Evolutionary conservation across 2,329 filamentous ascomycete genomes (phyloP).

Genomic region (Gyromitra esculenta): DNA sequence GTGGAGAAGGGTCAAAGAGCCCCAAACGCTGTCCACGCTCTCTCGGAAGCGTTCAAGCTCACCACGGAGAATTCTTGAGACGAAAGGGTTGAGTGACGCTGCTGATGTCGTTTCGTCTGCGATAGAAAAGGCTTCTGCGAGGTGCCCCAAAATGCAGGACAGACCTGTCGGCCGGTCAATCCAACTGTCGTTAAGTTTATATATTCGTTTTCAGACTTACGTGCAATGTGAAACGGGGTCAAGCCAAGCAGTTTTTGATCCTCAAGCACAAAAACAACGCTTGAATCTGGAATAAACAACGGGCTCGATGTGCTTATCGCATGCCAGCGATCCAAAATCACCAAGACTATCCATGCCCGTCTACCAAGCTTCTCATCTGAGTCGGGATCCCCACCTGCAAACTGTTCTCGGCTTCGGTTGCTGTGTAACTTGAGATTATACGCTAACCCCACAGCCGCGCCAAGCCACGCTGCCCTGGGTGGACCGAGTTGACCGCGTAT

Average conservation of each 20-base stretch:
- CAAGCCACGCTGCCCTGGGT: constrained; percentile 69
- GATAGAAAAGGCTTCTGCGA: constrained; percentile 63
- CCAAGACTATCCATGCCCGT: constrained; percentile 76
- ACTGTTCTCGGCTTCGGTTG: constrained; percentile 60
- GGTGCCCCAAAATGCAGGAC: constrained; percentile 64
- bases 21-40: constrained; percentile 67
- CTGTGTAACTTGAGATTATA: constrained; percentile 72
- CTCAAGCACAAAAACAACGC: constrained; percentile 69
- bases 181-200: constrained; percentile 45
- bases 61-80: constrained; percentile 67
- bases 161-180: constrained; percentile 52
- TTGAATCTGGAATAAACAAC: constrained; percentile 71
- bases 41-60: constrained; percentile 74
- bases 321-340: constrained; percentile 78
- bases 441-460: constrained; percentile 72
- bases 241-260: constrained; percentile 72
- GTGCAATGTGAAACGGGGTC: constrained; percentile 70
- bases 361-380: constrained; percentile 71
- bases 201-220: constrained; percentile 65
- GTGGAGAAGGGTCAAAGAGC: constrained; percentile 70
- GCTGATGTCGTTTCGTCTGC: constrained; percentile 55
- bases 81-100: constrained; percentile 59
- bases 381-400: constrained; percentile 66
- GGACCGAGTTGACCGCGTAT: constrained; percentile 63
- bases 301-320: constrained; percentile 73